Base-by-base conservation (phyloP, 1,284 basidiomycete genomes). In the Rhodotorula mucilaginosa region DNA sequence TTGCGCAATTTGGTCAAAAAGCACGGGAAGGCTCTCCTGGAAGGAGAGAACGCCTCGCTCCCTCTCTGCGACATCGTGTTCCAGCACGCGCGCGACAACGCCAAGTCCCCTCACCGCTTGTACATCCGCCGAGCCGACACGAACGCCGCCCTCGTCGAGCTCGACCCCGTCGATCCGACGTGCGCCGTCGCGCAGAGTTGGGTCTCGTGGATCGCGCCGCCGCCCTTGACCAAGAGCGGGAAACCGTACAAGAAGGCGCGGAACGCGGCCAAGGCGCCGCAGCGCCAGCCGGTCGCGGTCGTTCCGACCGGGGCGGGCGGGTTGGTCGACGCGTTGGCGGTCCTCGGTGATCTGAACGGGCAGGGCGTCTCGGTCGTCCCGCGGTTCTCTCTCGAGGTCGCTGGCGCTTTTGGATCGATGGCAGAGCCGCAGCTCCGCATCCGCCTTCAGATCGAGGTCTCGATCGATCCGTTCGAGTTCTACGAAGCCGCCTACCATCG, bases 291-390 rank as follows among this genome's bases (percentile, higher is more conserved):
- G 3, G 59, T 44, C 7, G 44, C 54, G 3, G 65, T 67, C n/a
- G 60, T 52, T 5, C 16, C 48, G 1, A 47, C 52, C 3, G 74
- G 74, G 10, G 68, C 49, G 12, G 72, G 70, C 34, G 67, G 72
- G 2, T 61, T 76, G 2, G 57, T 76, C 39, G 74, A 76, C 26
- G 68, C 72, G 3, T 34, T 71, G n/a, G 61, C 68, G 15, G 16
- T 52, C 8, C 29, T 74, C 15, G 52, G 23, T 21, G 26, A 46
- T 0, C 12, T 39, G 15, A 49, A 47, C 10, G 34, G 16, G 39
- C 52, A 69, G 49, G 64, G 65, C 21, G 57, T 75, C 29, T 12
- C 51, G 5, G 58, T 71, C 31, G 12, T 48, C 10, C 23, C 49
- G 7, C 5, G 15, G 0, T 52, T 67, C n/a, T 56, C 58, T 10